These are phyloP conservation scores for Gracilaria caudata DNA, from an alignment of 23 red algal genomes.

Conservation along the genomic window DNA sequence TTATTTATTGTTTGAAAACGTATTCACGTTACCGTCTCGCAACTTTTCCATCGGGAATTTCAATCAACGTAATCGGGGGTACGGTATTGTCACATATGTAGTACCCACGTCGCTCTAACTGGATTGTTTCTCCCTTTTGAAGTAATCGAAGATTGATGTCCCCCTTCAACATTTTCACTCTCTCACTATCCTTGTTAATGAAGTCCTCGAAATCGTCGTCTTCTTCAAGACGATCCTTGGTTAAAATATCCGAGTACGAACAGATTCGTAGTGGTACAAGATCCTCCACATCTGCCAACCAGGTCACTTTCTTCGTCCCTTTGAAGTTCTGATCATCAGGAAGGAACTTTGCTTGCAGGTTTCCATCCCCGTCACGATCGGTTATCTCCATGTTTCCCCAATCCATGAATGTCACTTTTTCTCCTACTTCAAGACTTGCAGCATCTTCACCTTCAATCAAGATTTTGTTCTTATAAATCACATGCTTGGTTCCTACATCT, in stretches of 20 bases:
- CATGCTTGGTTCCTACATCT: conserved; percentile 77
- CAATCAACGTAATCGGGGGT: conserved; percentile 66
- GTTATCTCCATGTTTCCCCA: conserved; percentile 95
- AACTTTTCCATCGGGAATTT: conserved; percentile 77
- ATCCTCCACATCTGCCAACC: conserved; percentile 86
- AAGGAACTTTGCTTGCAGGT: conserved; percentile 72
- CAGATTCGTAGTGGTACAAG: conserved; percentile 79
- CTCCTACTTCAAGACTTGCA: conserved; percentile 60
- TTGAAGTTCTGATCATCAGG: conserved; percentile 97
- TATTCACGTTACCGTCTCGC: conserved; percentile 8
- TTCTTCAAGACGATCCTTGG: conserved; percentile 95
- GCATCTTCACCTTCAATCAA: conserved; percentile 90
- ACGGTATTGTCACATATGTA: conserved; percentile 85
- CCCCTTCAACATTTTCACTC: conserved; percentile 45
- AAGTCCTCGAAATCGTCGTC: conserved; percentile 84
- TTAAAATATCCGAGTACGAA: conserved; percentile 81
- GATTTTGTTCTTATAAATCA: conserved; percentile 68
- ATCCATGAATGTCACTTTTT: conserved; percentile 99
- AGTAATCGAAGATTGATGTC: conserved; percentile 90
- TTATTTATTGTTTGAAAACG: neutral
- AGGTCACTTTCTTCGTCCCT: conserved; percentile 94
- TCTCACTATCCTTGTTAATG: conserved; percentile 62
- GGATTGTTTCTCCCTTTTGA: conserved; percentile 85
- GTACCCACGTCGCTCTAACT: conserved; percentile 94
- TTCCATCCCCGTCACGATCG: conserved; percentile 41